A percentile compares a stretch with the other conserved stretches of the same genome.
These are phyloP conservation scores for Adansonia digitata DNA, from an alignment of 345 rosid genomes.

Conservation along the genomic window DNA sequence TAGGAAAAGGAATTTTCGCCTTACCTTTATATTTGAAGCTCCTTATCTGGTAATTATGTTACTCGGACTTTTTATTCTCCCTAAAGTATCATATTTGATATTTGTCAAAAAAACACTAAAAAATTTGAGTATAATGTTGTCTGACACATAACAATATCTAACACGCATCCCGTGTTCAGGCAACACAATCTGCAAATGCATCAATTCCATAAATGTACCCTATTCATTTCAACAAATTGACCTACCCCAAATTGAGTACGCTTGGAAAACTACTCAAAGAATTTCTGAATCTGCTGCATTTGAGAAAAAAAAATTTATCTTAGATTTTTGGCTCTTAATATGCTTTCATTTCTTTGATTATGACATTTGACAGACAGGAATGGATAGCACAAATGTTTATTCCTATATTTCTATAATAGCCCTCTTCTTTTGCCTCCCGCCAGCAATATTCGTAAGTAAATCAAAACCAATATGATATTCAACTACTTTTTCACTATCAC, in stretches of 20 bases:
- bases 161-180: too few species aligned
- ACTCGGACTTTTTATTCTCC: too few species aligned
- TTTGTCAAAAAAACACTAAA: too few species aligned
- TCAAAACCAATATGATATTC: neutral
- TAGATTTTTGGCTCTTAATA: neutral
- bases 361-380: constrained; percentile 39
- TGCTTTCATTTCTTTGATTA: too few species aligned
- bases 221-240: too few species aligned
- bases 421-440: constrained; percentile 43
- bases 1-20: constrained; percentile 3
- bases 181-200: too few species aligned
- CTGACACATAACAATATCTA: too few species aligned
- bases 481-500: constrained; percentile 4
- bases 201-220: neutral
- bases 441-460: constrained; percentile 38
- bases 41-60: neutral
- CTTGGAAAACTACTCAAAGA: too few species aligned
- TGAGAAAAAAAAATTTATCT: neutral
- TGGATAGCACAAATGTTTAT: constrained; percentile 53
- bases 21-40: neutral
- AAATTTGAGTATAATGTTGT: too few species aligned
- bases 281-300: neutral
- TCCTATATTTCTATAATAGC: constrained; percentile 50
- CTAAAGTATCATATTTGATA: too few species aligned
- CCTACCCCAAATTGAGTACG: too few species aligned